A percentile compares a stretch with the other conserved stretches of the same genome.
Conservation (phyloP, 2,329 filamentous ascomycete genomes). For the Cladosporium phlei region DNA sequence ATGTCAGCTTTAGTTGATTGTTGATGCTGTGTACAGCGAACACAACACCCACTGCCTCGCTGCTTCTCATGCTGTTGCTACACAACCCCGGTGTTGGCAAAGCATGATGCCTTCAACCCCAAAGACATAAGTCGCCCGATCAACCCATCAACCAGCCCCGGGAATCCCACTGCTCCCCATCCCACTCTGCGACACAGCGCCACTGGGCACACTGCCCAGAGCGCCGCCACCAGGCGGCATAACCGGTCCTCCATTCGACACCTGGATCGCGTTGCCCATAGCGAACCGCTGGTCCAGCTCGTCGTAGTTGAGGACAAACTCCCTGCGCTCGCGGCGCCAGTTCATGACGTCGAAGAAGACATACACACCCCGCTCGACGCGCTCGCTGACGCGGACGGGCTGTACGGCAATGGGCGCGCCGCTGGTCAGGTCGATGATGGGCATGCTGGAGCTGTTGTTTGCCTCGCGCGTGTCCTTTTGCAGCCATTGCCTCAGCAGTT, state of each 20-base stretch:
- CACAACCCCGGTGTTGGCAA: no score
- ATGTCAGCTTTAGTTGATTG: no score
- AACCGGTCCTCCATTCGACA: constrained; percentile 8
- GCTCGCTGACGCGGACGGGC: constrained; percentile 42
- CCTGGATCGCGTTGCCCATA: constrained; percentile 10
- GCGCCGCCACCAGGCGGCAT: constrained; percentile 8
- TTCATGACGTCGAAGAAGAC: constrained; percentile 52
- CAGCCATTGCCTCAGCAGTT: constrained; percentile 50
- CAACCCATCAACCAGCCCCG: constrained; percentile 11
- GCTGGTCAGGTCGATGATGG: constrained; percentile 26
- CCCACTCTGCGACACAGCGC: constrained; percentile 6
- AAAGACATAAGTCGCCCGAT: no score
- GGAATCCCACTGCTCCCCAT: constrained; percentile 12
- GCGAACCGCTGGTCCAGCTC: constrained; percentile 39
- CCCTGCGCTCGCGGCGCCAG: constrained; percentile 49
- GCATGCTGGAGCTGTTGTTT: constrained; percentile 24
- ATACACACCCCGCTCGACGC: constrained; percentile 49
- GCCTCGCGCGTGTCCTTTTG: constrained; percentile 47
- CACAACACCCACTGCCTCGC: no score
- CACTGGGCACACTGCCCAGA: constrained; percentile 4
- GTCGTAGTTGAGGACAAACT: constrained; percentile 50
- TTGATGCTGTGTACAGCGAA: no score
- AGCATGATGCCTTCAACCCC: no score
- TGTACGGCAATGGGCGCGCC: constrained; percentile 24
- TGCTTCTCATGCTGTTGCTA: no score